A percentile compares a stretch with the other conserved stretches of the same genome.
Conservation (phyloP, 306 rosid genomes). For the Medicago truncatula region DNA sequence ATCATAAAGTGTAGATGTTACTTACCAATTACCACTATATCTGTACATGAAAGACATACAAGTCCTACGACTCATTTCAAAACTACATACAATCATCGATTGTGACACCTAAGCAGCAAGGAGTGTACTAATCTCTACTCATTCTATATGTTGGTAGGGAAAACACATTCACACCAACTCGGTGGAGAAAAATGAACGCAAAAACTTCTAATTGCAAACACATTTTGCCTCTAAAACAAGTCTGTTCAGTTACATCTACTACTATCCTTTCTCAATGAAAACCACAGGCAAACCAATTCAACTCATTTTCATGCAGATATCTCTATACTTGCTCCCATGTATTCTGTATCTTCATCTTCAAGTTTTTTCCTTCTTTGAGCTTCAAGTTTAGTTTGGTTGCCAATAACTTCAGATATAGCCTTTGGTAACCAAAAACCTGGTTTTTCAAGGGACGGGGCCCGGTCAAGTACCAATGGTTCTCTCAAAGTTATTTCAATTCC, state of each 20-base stretch:
- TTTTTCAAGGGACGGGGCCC: constrained; percentile 75
- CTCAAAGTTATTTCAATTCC: constrained; percentile 79
- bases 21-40: not conserved
- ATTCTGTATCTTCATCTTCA: constrained; percentile 50
- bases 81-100: constrained; percentile 13
- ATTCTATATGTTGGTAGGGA: constrained; percentile 16
- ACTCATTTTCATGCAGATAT: constrained; percentile 49
- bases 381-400: constrained; percentile 67
- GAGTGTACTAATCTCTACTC: constrained; percentile 1
- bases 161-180: constrained; percentile 28
- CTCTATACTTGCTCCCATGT: constrained; percentile 45
- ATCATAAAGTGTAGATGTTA: not conserved
- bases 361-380: constrained; percentile 64
- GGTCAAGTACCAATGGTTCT: constrained; percentile 89
- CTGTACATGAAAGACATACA: constrained; percentile 17
- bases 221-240: constrained; percentile 39
- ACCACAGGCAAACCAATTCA: constrained; percentile 26
- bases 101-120: constrained; percentile 24
- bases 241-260: constrained; percentile 27
- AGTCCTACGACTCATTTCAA: constrained; percentile 11
- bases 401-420: constrained; percentile 75
- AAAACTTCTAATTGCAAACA: constrained; percentile 31
- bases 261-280: constrained; percentile 33
- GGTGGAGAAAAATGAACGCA: not conserved
- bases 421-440: constrained; percentile 92